Conservation (phyloP, 805 yeast species). For the Teunomyces gatunensis region DNA sequence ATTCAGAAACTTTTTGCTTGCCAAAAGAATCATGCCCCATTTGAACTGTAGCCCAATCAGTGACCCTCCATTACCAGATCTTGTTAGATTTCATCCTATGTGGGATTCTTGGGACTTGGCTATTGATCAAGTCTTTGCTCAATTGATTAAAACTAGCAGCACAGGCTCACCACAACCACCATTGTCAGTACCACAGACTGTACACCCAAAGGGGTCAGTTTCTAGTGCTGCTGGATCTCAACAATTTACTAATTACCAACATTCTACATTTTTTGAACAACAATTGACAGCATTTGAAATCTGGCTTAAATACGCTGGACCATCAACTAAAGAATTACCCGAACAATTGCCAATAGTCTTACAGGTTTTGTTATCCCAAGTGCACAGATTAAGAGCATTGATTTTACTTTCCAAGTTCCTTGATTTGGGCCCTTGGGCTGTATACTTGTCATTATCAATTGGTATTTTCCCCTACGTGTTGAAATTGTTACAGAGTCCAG, state of each 20-base stretch:
- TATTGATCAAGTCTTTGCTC: conserved; percentile 86
- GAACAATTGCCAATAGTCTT: conserved; percentile 92
- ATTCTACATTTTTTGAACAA: conserved; percentile 92
- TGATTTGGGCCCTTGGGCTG: conserved; percentile 98
- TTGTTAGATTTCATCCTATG: conserved; percentile 78
- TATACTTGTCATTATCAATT: conserved; percentile 83
- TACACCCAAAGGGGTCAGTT: background rate
- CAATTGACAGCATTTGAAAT: conserved; percentile 94
- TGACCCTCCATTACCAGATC: conserved; percentile 87
- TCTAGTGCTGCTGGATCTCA: conserved; percentile 10
- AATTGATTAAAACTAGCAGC: conserved; percentile 48
- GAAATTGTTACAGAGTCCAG: conserved; percentile 87
- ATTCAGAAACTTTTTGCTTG: conserved; percentile 87
- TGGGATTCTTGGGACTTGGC: conserved; percentile 99
- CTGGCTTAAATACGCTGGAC: conserved; percentile 86
- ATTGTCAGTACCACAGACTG: background rate
- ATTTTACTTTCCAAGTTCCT: conserved; percentile 79
- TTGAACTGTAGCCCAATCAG: conserved; percentile 92
- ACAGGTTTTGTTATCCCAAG: conserved; percentile 90
- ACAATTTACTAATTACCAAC: conserved; percentile 60
- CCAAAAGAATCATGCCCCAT: conserved; percentile 90
- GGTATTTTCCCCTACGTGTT: conserved; percentile 96
- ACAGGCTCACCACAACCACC: conserved; percentile 2
- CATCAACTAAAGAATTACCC: conserved; percentile 82
- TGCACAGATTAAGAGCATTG: conserved; percentile 86